phyloP scores from a whole-genome alignment of 495 filamentous ascomycete genomes.

The Podospora anserina region DNA sequence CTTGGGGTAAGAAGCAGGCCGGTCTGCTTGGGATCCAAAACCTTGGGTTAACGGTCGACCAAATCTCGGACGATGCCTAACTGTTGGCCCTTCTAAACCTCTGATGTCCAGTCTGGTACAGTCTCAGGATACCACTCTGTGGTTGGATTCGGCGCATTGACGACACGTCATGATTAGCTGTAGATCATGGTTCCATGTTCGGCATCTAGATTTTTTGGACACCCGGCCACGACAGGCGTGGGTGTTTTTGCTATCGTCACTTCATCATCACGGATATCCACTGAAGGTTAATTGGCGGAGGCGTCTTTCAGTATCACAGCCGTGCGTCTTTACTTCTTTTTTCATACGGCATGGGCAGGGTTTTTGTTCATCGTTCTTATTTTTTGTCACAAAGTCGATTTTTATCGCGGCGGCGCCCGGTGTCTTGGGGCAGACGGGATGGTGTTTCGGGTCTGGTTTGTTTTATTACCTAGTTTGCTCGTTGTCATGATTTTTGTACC shows the following conservation, averaged over 20 bases:
- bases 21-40: constrained; percentile 44
- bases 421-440: constrained; percentile 21
- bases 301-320: constrained; percentile 14
- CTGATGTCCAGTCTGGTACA: constrained; percentile 17
- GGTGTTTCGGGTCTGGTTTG: constrained; percentile 20
- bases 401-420: constrained; percentile 33
- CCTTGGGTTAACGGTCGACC: constrained; percentile 40
- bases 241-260: constrained; percentile 17
- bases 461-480: constrained; percentile 12
- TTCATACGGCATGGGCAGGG: constrained; percentile 12
- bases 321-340: constrained; percentile 10
- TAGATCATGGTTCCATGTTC: constrained; percentile 25
- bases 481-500: not conserved
- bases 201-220: constrained; percentile 20
- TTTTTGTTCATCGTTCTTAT: constrained; percentile 17
- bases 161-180: constrained; percentile 24
- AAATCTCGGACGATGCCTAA: constrained; percentile 32
- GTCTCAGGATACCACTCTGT: constrained; percentile 32
- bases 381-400: constrained; percentile 16
- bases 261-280: constrained; percentile 18
- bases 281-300: constrained; percentile 12
- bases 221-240: not conserved
- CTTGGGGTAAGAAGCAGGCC: constrained; percentile 83
- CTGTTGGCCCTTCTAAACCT: constrained; percentile 7
- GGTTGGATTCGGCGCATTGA: constrained; percentile 32